Conservation (phyloP, 2,329 filamentous ascomycete genomes). For the Xylogone sp. region DNA sequence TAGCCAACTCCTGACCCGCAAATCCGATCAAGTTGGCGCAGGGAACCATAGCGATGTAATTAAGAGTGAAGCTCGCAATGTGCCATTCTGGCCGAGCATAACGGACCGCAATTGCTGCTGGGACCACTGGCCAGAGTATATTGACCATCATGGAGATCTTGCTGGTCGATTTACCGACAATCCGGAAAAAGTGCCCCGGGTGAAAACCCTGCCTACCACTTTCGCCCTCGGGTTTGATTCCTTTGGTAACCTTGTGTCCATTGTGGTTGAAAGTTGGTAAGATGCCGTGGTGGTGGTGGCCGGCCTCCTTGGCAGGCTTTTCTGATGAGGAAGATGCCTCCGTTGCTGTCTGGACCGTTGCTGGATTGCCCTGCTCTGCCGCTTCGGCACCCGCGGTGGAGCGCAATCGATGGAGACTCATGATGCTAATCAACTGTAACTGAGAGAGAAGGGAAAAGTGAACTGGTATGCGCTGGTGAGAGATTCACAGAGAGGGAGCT, state of each 20-base stretch:
- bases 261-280: conserved; percentile 18
- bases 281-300: background rate
- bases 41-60: conserved; percentile 75
- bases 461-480: background rate
- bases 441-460: background rate
- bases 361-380: background rate
- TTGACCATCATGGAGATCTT: conserved; percentile 63
- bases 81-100: conserved; percentile 53
- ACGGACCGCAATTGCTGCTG: conserved; percentile 63
- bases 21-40: conserved; percentile 74
- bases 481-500: too few species aligned
- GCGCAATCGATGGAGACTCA: background rate
- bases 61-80: conserved; percentile 63
- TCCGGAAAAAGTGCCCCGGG: conserved; percentile 57
- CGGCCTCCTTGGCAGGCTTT: background rate
- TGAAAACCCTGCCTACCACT: conserved; percentile 65
- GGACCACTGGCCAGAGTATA: conserved; percentile 71
- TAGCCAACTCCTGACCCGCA: conserved; percentile 65
- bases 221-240: conserved; percentile 53
- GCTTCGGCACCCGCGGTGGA: background rate
- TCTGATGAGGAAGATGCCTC: background rate
- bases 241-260: conserved; percentile 28
- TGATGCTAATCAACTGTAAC: background rate
- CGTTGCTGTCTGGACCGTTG: background rate
- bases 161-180: conserved; percentile 62